Evolutionary conservation across 2,329 filamentous ascomycete species (phyloP).

Genomic region (Fusarium begoniae): DNA sequence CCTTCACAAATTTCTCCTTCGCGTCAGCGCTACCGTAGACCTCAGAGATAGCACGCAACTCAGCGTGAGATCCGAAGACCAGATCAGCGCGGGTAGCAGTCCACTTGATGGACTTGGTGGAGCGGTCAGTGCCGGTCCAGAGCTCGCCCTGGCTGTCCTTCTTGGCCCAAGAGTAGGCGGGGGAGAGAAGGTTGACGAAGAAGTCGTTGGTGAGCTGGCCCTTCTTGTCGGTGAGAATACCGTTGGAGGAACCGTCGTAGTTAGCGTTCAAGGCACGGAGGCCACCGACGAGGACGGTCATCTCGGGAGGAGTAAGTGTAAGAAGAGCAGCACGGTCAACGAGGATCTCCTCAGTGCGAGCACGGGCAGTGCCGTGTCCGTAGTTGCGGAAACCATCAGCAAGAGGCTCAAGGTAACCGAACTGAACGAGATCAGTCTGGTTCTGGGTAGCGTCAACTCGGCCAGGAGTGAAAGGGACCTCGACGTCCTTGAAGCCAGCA

Average conservation of each 20-base stretch:
- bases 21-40: slow-evolving; percentile 71
- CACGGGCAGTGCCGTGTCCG: slow-evolving; percentile 68
- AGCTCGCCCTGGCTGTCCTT: slow-evolving; percentile 59
- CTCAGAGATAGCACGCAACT: slow-evolving; percentile 76
- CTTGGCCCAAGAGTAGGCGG: slow-evolving; percentile 67
- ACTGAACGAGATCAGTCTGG: slow-evolving; percentile 73
- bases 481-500: slow-evolving; percentile 54
- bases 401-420: slow-evolving; percentile 72
- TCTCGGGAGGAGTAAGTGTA: slow-evolving; percentile 74
- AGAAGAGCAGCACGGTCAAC: slow-evolving; percentile 78
- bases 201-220: slow-evolving; percentile 81
- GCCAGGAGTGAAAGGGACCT: slow-evolving; percentile 77
- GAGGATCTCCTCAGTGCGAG: slow-evolving; percentile 73
- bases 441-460: slow-evolving; percentile 77
- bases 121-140: slow-evolving; percentile 72
- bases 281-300: slow-evolving; percentile 77
- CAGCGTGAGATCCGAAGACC: slow-evolving; percentile 77
- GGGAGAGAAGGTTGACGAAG: slow-evolving; percentile 81
- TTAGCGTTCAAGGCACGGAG: slow-evolving; percentile 76
- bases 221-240: slow-evolving; percentile 73
- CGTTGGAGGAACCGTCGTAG: slow-evolving; percentile 73
- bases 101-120: slow-evolving; percentile 73
- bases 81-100: slow-evolving; percentile 74
- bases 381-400: slow-evolving; percentile 86
- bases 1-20: slow-evolving; percentile 71